Evolutionary conservation across 257 asterid genomes (phyloP).

Genomic region (Verbascum thapsus): DNA sequence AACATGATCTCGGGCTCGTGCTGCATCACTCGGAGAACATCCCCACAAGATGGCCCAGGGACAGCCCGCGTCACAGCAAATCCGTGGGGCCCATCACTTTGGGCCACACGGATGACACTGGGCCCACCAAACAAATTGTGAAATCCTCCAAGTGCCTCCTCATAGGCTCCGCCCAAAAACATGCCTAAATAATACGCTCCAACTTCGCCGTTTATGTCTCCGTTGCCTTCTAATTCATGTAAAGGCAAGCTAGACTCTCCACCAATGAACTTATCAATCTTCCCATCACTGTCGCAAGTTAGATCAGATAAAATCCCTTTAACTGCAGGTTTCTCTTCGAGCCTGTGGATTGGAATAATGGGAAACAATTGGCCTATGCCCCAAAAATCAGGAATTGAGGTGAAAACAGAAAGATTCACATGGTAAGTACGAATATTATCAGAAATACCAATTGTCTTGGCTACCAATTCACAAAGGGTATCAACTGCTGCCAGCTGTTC

Average conservation of each 20-base stretch:
- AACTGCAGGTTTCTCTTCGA: slow-evolving; percentile 48
- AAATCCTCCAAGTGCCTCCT: slow-evolving; percentile 74
- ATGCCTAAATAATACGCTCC: slow-evolving; percentile 57
- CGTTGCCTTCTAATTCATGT: slow-evolving; percentile 45
- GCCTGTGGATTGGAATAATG: slow-evolving; percentile 56
- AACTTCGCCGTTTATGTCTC: slow-evolving; percentile 23
- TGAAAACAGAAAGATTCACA: slow-evolving; percentile 57
- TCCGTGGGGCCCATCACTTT: slow-evolving; percentile 58
- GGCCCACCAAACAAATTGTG: slow-evolving; percentile 79
- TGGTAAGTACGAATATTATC: slow-evolving; percentile 51
- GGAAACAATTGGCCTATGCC: slow-evolving; percentile 62
- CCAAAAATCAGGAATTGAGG: slow-evolving; percentile 71
- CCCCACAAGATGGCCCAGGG: slow-evolving; percentile 61
- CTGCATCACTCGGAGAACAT: slow-evolving; percentile 66
- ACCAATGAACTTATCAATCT: slow-evolving; percentile 54
- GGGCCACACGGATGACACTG: slow-evolving; percentile 53
- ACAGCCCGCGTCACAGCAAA: slow-evolving; percentile 58
- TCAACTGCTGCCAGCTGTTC: slow-evolving; percentile 70
- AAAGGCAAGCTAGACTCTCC: slow-evolving; percentile 64
- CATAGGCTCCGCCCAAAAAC: slow-evolving; percentile 79
- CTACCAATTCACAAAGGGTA: slow-evolving; percentile 48
- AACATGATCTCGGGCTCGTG: slow-evolving; percentile 71
- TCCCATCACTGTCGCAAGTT: slow-evolving; percentile 68
- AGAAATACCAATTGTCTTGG: slow-evolving; percentile 43
- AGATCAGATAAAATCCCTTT: slow-evolving; percentile 56